Conservation (phyloP, 192 early-diverging fungal species). For the Powellomyces hirtus region DNA sequence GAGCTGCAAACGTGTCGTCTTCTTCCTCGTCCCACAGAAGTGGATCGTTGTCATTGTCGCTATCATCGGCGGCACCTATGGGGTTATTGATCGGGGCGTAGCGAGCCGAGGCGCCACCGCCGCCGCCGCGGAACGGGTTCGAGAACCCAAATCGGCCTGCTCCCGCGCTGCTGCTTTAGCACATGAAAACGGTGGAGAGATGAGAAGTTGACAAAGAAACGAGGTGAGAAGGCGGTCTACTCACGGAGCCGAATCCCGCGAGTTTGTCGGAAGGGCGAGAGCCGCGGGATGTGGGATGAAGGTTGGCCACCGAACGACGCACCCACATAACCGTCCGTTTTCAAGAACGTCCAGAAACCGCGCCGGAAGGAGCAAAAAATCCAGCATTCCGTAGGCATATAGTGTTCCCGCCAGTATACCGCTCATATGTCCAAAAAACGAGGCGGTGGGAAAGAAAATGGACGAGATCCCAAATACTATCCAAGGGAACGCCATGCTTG, state of each 20-base stretch:
- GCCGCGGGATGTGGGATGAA: not conserved
- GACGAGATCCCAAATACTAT: not conserved
- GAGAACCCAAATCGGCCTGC: not conserved
- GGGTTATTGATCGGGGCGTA: constrained; percentile 2
- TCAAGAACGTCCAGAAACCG: not conserved
- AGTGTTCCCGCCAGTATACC: constrained; percentile 13
- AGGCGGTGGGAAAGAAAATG: constrained; percentile 1
- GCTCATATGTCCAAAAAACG: constrained; percentile 10
- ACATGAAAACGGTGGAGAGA: not conserved
- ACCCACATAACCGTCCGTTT: not conserved
- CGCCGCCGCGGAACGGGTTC: not conserved
- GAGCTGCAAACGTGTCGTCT: too few relatives aligned
- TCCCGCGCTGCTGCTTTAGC: not conserved
- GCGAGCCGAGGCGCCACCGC: not conserved
- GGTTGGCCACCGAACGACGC: not conserved
- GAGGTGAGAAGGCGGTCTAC: not conserved
- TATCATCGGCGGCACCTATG: not conserved
- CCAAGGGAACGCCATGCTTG: constrained; percentile 4
- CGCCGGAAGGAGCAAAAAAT: not conserved
- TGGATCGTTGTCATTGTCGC: constrained; percentile 1
- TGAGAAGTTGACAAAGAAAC: not conserved
- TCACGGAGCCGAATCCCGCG: not conserved
- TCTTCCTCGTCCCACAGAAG: constrained; percentile 23
- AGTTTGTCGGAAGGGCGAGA: not conserved
- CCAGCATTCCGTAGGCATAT: constrained; percentile 7